Base-by-base conservation (phyloP, 257 asterid genomes). In the Salvia hispanica region DNA sequence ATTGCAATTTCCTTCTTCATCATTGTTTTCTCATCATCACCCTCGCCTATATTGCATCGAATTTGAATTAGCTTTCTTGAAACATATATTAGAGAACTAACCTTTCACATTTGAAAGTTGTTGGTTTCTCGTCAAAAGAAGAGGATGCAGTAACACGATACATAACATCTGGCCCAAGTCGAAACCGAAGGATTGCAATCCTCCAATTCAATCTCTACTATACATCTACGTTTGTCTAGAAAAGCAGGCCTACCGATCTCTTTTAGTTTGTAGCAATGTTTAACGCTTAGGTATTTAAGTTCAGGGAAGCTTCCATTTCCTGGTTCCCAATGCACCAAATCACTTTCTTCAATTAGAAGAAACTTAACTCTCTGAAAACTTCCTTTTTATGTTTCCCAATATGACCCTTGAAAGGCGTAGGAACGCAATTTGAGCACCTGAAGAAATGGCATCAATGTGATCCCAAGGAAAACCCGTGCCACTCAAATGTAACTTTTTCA, bases 191-290 rank as follows among this genome's bases (percentile, higher is more conserved):
- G 67, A 36, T 62, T 62, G 25, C 67, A 62, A 28, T 62, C 55
- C 7, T 5, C 67, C 7, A 62, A 7, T 6, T 42, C 53, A 10
- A 42, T 61, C 39, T 43, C 12, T 12, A n/a, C 36, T 33, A 2
- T 4, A 4, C 36, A 33, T 33, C 3, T 33, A 33, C 45, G n/a
- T n/a, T n/a, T n/a, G n/a, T n/a, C n/a, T n/a, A n/a, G 6, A 44
- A 11, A 4, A 1, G 5, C 42, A 9, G 9, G 56, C 68, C 68
- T 44, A 4, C 28, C 5, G 8, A 62, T n/a, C 56, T 62, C 68
- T 62, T 62, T 3, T 33, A 62, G 10, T 6, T 62, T 45, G 44
- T 62, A 62, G 56, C 69, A 63, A 21, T 63, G 68, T n/a, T 63
- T 63, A 16, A 63, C 1, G 56, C 42, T 62, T 3, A 62, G 68